A percentile compares a stretch with the other conserved stretches of the same genome.
These are phyloP conservation scores for Populus hybrid DNA, from an alignment of 441 rosid species.

Conservation along the genomic window DNA sequence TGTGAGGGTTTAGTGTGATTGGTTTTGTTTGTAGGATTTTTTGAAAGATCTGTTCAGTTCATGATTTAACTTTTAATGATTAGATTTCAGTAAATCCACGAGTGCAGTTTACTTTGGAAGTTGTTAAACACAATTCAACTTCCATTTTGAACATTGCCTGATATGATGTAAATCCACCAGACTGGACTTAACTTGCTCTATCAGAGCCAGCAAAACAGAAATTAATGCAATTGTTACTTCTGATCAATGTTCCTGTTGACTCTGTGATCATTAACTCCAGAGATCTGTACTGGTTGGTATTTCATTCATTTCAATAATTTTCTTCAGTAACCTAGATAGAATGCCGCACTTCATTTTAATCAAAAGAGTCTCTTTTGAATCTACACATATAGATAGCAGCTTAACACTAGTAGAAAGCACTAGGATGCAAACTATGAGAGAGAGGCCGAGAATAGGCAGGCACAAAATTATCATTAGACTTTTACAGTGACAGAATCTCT, in stretches of 20 bases:
- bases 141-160: background rate
- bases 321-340: background rate
- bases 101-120: background rate
- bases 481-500: background rate
- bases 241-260: background rate
- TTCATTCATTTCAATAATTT: background rate
- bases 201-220: background rate
- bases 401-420: background rate
- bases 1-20: background rate
- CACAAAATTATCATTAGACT: too few species aligned
- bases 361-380: background rate
- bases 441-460: background rate
- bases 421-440: background rate
- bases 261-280: background rate
- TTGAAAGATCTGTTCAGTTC: too few species aligned
- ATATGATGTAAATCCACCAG: background rate
- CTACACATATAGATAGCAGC: background rate
- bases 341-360: background rate
- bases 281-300: background rate
- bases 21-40: background rate
- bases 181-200: background rate
- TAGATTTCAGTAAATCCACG: background rate
- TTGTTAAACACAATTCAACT: background rate
- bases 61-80: too few species aligned
- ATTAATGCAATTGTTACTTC: background rate